Evolutionary conservation across 2,329 filamentous ascomycete species (phyloP).

Genomic region (Bipolaris victoriae): DNA sequence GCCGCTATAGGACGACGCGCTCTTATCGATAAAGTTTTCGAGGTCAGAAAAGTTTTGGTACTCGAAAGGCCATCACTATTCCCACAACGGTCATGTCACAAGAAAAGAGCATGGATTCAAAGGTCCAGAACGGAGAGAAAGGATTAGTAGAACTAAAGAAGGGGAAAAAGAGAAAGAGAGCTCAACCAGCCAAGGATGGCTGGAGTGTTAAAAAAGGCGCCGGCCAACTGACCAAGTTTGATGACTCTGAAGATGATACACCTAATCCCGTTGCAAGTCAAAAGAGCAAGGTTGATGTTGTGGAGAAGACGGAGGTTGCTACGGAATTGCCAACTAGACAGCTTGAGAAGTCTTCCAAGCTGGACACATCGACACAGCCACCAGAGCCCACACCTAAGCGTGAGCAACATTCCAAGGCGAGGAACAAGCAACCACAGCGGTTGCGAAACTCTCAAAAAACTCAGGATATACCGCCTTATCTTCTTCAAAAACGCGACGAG

Average conservation of each 20-base stretch:
- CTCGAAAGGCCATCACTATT: constrained; percentile 5
- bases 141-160: constrained; percentile 19
- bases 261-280: constrained; percentile 1
- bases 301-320: background rate
- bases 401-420: constrained; percentile 3
- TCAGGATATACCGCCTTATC: constrained; percentile 29
- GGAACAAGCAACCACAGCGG: constrained; percentile 6
- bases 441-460: constrained; percentile 7
- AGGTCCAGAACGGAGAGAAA: background rate
- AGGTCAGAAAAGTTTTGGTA: constrained; percentile 26
- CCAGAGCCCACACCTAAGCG: constrained; percentile 4
- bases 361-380: background rate
- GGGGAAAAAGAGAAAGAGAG: constrained; percentile 45
- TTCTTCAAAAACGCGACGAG: constrained; percentile 54
- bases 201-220: constrained; percentile 20
- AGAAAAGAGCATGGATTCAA: constrained; percentile 11
- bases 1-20: constrained; percentile 1
- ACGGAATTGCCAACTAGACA: background rate
- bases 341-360: constrained; percentile 2
- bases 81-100: constrained; percentile 24
- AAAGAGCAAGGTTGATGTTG: background rate
- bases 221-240: constrained; percentile 25
- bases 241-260: constrained; percentile 15
- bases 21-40: constrained; percentile 35
- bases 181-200: constrained; percentile 17